Base-by-base conservation (phyloP, 768 basidiomycete species). In the Sistotremastrum niveocremeum region DNA sequence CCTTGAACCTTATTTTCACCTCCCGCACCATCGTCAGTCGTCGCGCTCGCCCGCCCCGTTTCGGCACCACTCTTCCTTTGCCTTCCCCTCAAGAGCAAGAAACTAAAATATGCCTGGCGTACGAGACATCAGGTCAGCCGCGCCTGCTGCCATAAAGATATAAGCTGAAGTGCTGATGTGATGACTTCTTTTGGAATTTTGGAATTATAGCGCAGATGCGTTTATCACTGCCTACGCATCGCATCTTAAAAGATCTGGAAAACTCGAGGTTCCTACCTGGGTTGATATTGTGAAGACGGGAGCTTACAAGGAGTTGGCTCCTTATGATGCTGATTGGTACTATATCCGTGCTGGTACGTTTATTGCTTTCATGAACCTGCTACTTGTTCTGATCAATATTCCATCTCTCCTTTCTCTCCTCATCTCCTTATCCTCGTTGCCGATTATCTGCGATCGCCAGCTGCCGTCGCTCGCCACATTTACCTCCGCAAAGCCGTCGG, bases 271-370 rank as follows among this genome's bases (percentile, higher is more conserved):
- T 51, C 94, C 94, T 56, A 82, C 79, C 67, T 98, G 94, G 94
- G 94, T 87, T 51, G 94, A 95, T 66, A 71, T 97, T 57, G 95
- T 99, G 64, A 99, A 99, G 76, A 99, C 95, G 51, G 94, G 88
- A 63, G 71, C 84, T 49, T 91, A 74, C 77, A 98, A 98, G 68
- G 95, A 99, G 70, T 87, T 95, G 50, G 94, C 93, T 45, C 95
- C 95, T 46, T 97, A 97, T 70, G 90, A 98, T 68, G 86, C 89
- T 38, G 95, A 99, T 67, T 99, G 95, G 95, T 99, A 81, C 77
- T 99, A 98, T 70, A 75, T 94, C 64, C 89, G 95, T 60, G 87
- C 94, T 69, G 93, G 93, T 95, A 60, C 63, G 80, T 76, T 29
- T 33, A 36, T 12, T n/a, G 45, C n/a, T 11, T 1, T 3, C 31